A percentile compares a stretch with the other conserved stretches of the same genome.
These are phyloP conservation scores for Fusarium sambucinum DNA, from an alignment of 2,329 filamentous ascomycete species.

Conservation along the genomic window DNA sequence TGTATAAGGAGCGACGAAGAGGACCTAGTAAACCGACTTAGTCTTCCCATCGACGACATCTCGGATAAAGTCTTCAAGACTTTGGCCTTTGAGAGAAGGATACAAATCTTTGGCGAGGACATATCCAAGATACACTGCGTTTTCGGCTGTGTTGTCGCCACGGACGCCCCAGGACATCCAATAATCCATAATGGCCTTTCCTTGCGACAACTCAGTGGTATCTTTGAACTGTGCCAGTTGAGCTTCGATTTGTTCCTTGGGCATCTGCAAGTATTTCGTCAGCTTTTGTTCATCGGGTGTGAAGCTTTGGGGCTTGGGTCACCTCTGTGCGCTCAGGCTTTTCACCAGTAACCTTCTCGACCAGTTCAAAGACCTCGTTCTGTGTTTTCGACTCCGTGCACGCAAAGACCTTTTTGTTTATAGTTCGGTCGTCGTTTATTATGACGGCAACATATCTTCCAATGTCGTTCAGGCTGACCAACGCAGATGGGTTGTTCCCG, in stretches of 20 bases:
- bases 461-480: not conserved
- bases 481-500: constrained; percentile 4
- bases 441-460: constrained; percentile 17
- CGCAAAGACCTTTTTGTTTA: constrained; percentile 14
- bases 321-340: constrained; percentile 15
- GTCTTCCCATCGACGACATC: constrained; percentile 9
- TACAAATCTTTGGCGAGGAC: constrained; percentile 16
- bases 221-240: not conserved
- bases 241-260: constrained; percentile 1
- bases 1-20: not conserved
- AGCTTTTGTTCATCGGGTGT: not conserved
- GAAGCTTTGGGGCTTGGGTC: too few relatives aligned
- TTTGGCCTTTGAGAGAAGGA: constrained; percentile 1
- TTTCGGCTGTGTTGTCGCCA: constrained; percentile 15
- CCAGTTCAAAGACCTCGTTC: constrained; percentile 4
- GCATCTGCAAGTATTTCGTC: not conserved
- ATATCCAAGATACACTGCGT: constrained; percentile 17
- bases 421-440: constrained; percentile 1
- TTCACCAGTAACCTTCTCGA: constrained; percentile 6
- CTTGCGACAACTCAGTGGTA: not conserved
- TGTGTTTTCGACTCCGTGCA: constrained; percentile 11
- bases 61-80: not conserved
- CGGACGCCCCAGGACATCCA: constrained; percentile 23
- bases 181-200: constrained; percentile 1
- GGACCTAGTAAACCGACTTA: not conserved